These are phyloP conservation scores for Rhynchospora tenuis DNA, from an alignment of 176 grass and related monocot genomes.

Conservation along the genomic window DNA sequence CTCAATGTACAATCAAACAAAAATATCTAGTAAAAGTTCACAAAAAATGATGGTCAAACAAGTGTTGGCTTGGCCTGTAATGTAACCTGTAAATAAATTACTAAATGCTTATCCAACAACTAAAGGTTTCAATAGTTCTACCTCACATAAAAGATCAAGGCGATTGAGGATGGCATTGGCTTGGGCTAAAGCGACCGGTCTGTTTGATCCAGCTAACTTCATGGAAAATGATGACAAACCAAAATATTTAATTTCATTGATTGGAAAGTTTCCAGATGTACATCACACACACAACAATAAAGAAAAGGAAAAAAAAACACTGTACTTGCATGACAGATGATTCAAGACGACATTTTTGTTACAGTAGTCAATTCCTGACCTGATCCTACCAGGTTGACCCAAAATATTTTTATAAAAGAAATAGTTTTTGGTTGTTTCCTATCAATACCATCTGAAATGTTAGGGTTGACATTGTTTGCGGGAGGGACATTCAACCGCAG, in stretches of 20 bases:
- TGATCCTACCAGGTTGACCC: not conserved
- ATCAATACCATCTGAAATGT: not conserved
- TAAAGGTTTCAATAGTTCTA: slow-evolving; percentile 15
- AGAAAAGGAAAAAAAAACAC: not conserved
- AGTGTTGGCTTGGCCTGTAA: not conserved
- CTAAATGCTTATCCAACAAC: not conserved
- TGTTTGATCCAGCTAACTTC: slow-evolving; percentile 93
- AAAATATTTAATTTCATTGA: slow-evolving; percentile 18
- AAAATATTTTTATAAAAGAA: not conserved
- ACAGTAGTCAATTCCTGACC: too few relatives aligned
- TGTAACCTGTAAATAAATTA: not conserved
- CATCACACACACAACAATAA: not conserved
- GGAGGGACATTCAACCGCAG: not conserved
- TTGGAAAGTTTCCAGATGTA: not conserved
- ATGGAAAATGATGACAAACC: slow-evolving; percentile 26
- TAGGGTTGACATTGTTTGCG: not conserved
- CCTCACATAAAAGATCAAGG: slow-evolving; percentile 89
- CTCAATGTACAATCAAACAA: not conserved
- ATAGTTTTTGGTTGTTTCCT: not conserved
- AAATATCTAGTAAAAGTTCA: not conserved
- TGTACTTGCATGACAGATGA: not conserved
- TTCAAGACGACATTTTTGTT: not conserved
- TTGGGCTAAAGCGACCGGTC: slow-evolving; percentile 85
- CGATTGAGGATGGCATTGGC: slow-evolving; percentile 90
- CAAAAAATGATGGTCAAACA: not conserved